Evolutionary conservation across 495 filamentous ascomycete genomes (phyloP).

Genomic region (Aspergillus cristatus): DNA sequence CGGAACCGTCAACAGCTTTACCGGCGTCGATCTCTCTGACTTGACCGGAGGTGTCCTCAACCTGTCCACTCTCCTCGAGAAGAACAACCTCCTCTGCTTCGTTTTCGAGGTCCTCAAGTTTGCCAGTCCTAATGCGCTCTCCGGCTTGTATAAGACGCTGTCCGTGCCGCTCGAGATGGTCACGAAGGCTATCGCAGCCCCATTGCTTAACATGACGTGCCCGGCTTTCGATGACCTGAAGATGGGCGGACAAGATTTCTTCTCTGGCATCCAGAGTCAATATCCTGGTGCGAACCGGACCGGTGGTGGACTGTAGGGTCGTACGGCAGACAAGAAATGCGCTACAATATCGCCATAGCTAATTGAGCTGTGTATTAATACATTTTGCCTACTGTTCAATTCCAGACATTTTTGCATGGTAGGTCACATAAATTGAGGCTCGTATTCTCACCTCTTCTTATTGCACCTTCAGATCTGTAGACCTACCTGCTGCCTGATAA

Average conservation of each 20-base stretch:
- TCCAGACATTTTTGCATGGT: too few species aligned
- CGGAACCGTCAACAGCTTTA: conserved; percentile 46
- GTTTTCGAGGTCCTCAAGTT: conserved; percentile 32
- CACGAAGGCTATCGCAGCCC: conserved; percentile 14
- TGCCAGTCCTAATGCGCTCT: conserved; percentile 31
- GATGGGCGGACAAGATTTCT: conserved; percentile 24
- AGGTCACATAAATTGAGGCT: too few species aligned
- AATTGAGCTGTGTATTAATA: too few species aligned
- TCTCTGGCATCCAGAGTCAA: conserved; percentile 19
- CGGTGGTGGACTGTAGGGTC: conserved; percentile 13
- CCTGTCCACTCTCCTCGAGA: conserved; percentile 28
- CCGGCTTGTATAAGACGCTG: conserved; percentile 26
- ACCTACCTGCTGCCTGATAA: too few species aligned
- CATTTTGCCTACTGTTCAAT: too few species aligned
- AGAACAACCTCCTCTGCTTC: conserved; percentile 42
- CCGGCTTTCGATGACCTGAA: conserved; percentile 31
- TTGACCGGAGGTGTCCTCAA: conserved; percentile 44
- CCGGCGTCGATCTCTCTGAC: conserved; percentile 36
- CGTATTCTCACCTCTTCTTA: too few species aligned
- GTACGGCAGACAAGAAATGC: too few species aligned
- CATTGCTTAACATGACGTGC: conserved; percentile 23
- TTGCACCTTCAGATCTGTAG: too few species aligned
- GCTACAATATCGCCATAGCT: too few species aligned
- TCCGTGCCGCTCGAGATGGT: conserved; percentile 23
- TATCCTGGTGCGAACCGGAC: conserved; percentile 28